Base-by-base conservation (phyloP, 306 rosid species). In the Vicia sativa region DNA sequence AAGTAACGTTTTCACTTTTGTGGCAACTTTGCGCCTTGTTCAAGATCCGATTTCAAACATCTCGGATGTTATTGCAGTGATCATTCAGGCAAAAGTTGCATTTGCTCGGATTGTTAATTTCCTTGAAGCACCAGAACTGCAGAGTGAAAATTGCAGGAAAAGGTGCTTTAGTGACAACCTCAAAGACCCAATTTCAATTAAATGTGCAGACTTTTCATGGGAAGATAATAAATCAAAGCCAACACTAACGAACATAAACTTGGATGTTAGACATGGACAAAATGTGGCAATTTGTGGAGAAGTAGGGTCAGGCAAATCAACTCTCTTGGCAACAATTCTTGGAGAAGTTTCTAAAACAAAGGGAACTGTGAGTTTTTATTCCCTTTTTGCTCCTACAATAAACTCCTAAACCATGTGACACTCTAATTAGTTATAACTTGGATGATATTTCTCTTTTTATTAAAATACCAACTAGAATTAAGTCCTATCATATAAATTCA, bases 41-140 rank as follows among this genome's bases (percentile, higher is more conserved):
- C 96, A 90, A 77, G 87, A 85, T 1, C 95, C 95, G 2, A 72
- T 90, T 14, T 31, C 67, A 46, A 3, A 37, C 8, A 76, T 90
- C 12, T 78, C 95, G 1, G 95, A 87, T 61, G 87, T 87, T 29
- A 57, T 87, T 41, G 91, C 76, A 10, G 88, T 37, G 12, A 66
- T 77, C 45, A 87, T 90, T 80, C 95, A 87, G 74, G 89, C 96
- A 37, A 85, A 82, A 42, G 84, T 90, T 68, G 82, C 38, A 7
- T 34, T 34, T 7, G 9, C 38, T 34, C 38, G 38, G 9, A 34
- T 34, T 2, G 9, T 34, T 13, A 82, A 78, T 23, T 87, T 85
- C 75, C 82, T 90, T 0, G 78, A 87, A 59, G 89, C 91, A 25
- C 78, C 91, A 2, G 96, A 90, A 72, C 75, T 90, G 56, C 78